phyloP scores from a whole-genome alignment of 2,329 filamentous ascomycete species.

The Neopestalotiopsis sp. region DNA sequence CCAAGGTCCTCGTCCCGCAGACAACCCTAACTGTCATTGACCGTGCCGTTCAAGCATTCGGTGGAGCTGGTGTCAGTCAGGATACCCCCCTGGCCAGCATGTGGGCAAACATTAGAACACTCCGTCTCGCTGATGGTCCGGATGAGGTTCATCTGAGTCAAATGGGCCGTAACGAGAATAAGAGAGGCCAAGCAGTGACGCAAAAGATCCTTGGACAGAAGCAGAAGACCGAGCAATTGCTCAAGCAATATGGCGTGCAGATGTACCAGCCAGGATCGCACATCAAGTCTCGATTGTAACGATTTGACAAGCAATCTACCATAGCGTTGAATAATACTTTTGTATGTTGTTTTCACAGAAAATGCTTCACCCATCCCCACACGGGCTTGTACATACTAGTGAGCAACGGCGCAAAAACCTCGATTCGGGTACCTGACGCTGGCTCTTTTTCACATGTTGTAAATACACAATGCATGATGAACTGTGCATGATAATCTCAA shows the following conservation, averaged over 20 bases:
- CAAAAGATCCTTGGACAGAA: slow-evolving; percentile 68
- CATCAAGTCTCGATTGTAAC: slow-evolving; percentile 54
- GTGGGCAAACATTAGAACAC: slow-evolving; percentile 81
- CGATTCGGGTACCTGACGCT: not conserved
- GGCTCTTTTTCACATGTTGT: not conserved
- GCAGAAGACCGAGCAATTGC: slow-evolving; percentile 67
- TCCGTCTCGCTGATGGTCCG: slow-evolving; percentile 88
- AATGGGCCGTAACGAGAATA: slow-evolving; percentile 82
- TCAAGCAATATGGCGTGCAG: slow-evolving; percentile 60
- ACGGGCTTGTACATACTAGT: not conserved
- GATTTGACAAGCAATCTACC: not conserved
- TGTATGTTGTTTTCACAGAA: not conserved
- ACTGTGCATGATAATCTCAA: not conserved
- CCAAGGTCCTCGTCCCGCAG: slow-evolving; percentile 88
- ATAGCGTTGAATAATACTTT: slow-evolving; percentile 6
- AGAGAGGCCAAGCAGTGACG: slow-evolving; percentile 64
- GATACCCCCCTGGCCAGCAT: slow-evolving; percentile 89
- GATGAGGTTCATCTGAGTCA: slow-evolving; percentile 94
- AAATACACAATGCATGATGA: slow-evolving; percentile 1
- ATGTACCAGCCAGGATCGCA: slow-evolving; percentile 55
- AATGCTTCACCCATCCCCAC: not conserved
- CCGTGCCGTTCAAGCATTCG: slow-evolving; percentile 90
- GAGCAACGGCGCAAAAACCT: not conserved
- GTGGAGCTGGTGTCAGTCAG: slow-evolving; percentile 88
- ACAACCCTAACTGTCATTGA: slow-evolving; percentile 88